Base-by-base conservation (phyloP, 768 basidiomycete genomes). In the Lactarius pseudohatsudake region DNA sequence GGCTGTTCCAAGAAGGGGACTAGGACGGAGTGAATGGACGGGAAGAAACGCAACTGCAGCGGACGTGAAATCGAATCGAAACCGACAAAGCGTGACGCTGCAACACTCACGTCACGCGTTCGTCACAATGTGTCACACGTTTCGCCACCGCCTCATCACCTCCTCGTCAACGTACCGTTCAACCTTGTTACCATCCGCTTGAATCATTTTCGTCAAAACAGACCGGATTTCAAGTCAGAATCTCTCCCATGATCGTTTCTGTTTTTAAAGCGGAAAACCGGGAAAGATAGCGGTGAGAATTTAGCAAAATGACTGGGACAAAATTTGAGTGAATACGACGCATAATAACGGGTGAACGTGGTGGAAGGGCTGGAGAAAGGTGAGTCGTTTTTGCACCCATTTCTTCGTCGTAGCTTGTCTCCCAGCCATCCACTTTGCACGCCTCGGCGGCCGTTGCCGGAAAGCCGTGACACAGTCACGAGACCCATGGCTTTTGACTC, bases 391-490 rank as follows among this genome's bases (percentile, higher is more conserved):
- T 66, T 66, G 30, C 62, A 50, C 58, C 28, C 66, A 64, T 67
- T 64, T 67, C 66, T 56, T 64, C 66, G 66, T 67, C 66, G 66
- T 67, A 67, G 32, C 62, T 56, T 32, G 58, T 55, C 66, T 57
- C 58, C 55, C 62, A 55, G 54, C 58, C 66, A 64, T 59, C 57
- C 66, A 59, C 66, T 47, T n/a, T 67, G 66, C 66, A 67, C 66
- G 62, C 66, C 50, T 62, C 56, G 53, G 50, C 66, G 66, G 66
- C 66, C 58, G 34, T 67, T 67, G 66, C 66, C 66, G 66, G 62
- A 22, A 26, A 9, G n/a, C 58, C 54, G 62, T 67, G 62, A 64
- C 66, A 56, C 40, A 62, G 57, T 64, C 66, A 67, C 66, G 62
- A 18, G 62, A 59, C 22, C 38, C 38, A 1, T 11, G 36, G 11